Evolutionary conservation across 257 asterid species (phyloP), one percentile per base, ranked within the genome.

Genomic region (Oldenlandia corymbosa): DNA sequence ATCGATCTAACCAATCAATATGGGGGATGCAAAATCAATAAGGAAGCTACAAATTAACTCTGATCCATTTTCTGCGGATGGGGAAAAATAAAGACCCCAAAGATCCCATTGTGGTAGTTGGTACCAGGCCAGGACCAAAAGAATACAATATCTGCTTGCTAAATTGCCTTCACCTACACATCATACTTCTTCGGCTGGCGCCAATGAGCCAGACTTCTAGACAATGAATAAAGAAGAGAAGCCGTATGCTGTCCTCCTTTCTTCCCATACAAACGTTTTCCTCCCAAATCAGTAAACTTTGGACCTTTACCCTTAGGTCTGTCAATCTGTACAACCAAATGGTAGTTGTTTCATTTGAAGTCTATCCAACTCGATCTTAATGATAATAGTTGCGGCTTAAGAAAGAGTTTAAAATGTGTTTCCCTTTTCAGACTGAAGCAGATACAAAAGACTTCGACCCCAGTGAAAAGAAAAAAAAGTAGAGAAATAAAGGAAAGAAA

Each of bases 301-400:
- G 96, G 88, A 67, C 96, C 98, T 88, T 84, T 81, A 16, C 76
- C 96, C 74, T 83, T 87, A 78, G 85, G 83, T 85, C 99, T 80
- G 37, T 93, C 99, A 41, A 93, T 93, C 99, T 93, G 95, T 81
- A 72, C 26, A 34, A 34, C 39, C 39, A 41, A 41, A 5, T 10
- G 45, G n/a, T n/a, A n/a, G n/a, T n/a, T n/a, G n/a, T n/a, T n/a
- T n/a, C n/a, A n/a, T n/a, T n/a, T n/a, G n/a, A n/a, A n/a, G n/a
- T n/a, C n/a, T n/a, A n/a, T n/a, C n/a, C n/a, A n/a, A n/a, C n/a
- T n/a, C n/a, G n/a, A n/a, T n/a, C n/a, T n/a, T n/a, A n/a, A n/a
- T n/a, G n/a, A n/a, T n/a, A n/a, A n/a, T n/a, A n/a, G n/a, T n/a
- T n/a, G n/a, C 18, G 27, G 37, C 8, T 60, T 43, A 0, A 47